Conservation (phyloP, 345 rosid genomes). For the Laguncularia racemosa region DNA sequence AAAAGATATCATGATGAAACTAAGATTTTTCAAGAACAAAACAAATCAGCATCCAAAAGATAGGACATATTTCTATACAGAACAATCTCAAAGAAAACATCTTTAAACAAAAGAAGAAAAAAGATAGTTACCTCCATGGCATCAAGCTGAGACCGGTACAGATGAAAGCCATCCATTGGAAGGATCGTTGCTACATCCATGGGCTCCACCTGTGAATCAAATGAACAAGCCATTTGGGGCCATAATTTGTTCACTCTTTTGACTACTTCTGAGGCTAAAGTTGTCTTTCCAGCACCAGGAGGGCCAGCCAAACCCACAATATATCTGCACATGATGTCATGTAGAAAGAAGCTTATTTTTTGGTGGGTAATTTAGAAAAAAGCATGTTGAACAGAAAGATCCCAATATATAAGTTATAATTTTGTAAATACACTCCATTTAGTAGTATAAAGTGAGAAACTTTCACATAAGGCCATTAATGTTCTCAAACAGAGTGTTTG, state of each 20-base stretch:
- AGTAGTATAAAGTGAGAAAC: too few species aligned
- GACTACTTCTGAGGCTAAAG: conserved; percentile 71
- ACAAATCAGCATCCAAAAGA: too few species aligned
- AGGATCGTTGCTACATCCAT: conserved; percentile 69
- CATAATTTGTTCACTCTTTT: conserved; percentile 55
- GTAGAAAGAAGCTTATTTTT: background rate
- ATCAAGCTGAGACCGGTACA: conserved; percentile 81
- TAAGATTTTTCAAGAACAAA: background rate
- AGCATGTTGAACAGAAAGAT: too few species aligned
- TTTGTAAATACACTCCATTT: too few species aligned
- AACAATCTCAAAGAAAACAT: background rate
- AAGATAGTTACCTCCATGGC: conserved; percentile 76
- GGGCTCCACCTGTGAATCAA: conserved; percentile 61
- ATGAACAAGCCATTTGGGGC: conserved; percentile 56
- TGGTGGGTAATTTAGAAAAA: background rate
- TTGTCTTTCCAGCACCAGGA: conserved; percentile 95
- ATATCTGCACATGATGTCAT: conserved; percentile 33
- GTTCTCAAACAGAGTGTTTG: too few species aligned
- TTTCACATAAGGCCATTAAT: too few species aligned
- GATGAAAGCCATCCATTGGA: conserved; percentile 96
- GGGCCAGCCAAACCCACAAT: conserved; percentile 89
- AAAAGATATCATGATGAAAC: too few species aligned
- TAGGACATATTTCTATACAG: background rate
- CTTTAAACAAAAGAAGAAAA: background rate
- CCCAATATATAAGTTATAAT: too few species aligned